phyloP scores from a whole-genome alignment of 768 basidiomycete species.

The Lyophyllum atratum region DNA sequence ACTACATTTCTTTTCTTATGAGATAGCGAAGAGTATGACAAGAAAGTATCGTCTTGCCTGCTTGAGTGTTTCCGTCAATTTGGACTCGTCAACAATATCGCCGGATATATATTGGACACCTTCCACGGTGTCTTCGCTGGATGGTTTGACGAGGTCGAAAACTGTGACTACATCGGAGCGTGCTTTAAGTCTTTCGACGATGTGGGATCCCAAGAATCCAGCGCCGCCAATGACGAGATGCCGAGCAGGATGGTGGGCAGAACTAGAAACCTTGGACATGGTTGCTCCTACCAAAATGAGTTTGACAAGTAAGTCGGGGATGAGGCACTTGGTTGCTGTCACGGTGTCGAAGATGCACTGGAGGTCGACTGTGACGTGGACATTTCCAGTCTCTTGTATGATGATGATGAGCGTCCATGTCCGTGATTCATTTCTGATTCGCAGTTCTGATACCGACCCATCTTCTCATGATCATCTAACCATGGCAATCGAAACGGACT shows the following conservation, averaged over 20 bases:
- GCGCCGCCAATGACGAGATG: constrained; percentile 55
- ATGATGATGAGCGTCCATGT: too few relatives aligned
- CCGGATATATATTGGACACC: constrained; percentile 44
- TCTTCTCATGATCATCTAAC: too few relatives aligned
- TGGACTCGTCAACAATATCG: constrained; percentile 46
- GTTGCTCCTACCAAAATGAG: too few relatives aligned
- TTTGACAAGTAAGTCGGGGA: too few relatives aligned
- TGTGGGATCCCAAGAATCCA: constrained; percentile 49
- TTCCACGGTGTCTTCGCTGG: constrained; percentile 35
- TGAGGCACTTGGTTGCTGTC: too few relatives aligned
- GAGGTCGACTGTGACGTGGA: too few relatives aligned
- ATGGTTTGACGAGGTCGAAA: constrained; percentile 53
- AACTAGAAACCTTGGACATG: too few relatives aligned
- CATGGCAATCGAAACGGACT: too few relatives aligned
- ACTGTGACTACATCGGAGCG: constrained; percentile 45
- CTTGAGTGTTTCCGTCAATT: constrained; percentile 39
- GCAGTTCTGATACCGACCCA: too few relatives aligned
- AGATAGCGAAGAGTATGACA: not conserved
- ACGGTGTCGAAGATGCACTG: too few relatives aligned
- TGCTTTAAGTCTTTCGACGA: constrained; percentile 48
- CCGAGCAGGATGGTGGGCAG: not conserved
- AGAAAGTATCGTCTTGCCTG: constrained; percentile 29
- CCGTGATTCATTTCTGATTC: too few relatives aligned
- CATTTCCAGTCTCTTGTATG: too few relatives aligned
- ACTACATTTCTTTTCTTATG: constrained; percentile 29